Evolutionary conservation across 1,284 basidiomycete genomes (phyloP), one percentile per base, ranked within the genome.

Genomic region (Moesziomyces sp.): DNA sequence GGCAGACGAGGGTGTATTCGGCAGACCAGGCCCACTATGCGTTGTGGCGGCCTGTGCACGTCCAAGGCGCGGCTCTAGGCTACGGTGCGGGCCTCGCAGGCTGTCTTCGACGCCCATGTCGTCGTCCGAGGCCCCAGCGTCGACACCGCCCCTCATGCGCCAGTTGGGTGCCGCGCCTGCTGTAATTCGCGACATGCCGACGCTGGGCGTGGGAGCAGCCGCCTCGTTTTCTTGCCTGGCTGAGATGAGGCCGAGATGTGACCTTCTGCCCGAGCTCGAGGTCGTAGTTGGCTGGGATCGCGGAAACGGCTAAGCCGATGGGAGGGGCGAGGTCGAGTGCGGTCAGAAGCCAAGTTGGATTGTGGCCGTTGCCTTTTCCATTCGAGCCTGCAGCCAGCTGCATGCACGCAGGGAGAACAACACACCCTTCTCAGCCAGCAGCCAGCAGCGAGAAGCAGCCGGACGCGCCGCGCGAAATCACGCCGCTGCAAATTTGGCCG

Each of bases 31-130:
- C 11, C 26, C 38, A 19, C 16, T n/a, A 5, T 13, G 30, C 24
- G 28, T 11, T 21, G 3, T 42, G 13, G 28, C 46, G 14, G 38
- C 13, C 6, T 46, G 45, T 2, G 19, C 5, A 19, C 53, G 48
- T 8, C 23, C 23, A 19, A 21, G 13, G 3, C 30, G 44, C 11
- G 30, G 19, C 3, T 52, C 49, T 3, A 40, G 0, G 38, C 38
- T 18, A 40, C 30, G 11, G 18, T 40, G 11, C 16, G 47, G 16
- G 5, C 49, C 54, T 14, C 48, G 45, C n/a, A 58, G 46, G 46
- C 61, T 64, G 33, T 64, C 55, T n/a, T 50, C 55, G 3, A 57
- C 44, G 18, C 45, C 55, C 9, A 40, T 57, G 14, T 46, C 42
- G 30, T 23, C 52, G 11, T 56, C 54, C 38, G 38, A 40, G 40